Percentiles rank a stretch among this genome's conserved stretches.
Conservation (phyloP, 2,329 filamentous ascomycete species). For the Monosporascus sp. region DNA sequence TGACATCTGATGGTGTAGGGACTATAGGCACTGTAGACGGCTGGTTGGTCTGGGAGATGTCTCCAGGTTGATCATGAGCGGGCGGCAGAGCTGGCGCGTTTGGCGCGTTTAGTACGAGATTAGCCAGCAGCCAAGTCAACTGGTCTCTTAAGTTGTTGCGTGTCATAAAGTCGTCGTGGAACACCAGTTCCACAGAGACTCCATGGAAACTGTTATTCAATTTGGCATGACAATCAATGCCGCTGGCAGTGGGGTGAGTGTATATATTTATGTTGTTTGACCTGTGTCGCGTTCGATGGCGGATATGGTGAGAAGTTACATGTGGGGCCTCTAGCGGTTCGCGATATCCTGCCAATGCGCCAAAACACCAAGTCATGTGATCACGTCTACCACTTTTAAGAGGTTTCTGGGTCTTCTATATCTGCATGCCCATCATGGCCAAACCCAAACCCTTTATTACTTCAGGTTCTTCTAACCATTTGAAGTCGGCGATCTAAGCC, state of each 20-base stretch:
- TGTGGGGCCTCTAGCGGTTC: neutral
- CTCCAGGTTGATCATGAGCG: conserved; percentile 17
- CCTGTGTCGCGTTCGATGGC: neutral
- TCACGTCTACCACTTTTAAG: conserved; percentile 8
- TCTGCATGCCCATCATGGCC: too few relatives aligned
- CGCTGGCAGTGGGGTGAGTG: too few relatives aligned
- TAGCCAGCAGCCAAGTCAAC: conserved; percentile 51
- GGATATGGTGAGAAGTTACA: neutral
- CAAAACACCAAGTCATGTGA: conserved; percentile 12
- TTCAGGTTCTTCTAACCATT: too few relatives aligned
- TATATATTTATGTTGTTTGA: too few relatives aligned
- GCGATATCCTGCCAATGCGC: conserved; percentile 11
- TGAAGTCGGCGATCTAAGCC: too few relatives aligned
- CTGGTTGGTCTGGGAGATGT: conserved; percentile 18
- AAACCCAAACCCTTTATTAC: too few relatives aligned
- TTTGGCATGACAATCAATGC: conserved; percentile 3
- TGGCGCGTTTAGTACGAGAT: conserved; percentile 36
- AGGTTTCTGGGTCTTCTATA: too few relatives aligned
- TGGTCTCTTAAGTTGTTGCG: conserved; percentile 55
- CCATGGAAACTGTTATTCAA: conserved; percentile 22
- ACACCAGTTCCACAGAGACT: conserved; percentile 27
- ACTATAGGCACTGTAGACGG: conserved; percentile 9
- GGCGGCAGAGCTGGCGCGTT: conserved; percentile 32
- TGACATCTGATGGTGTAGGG: conserved; percentile 7
- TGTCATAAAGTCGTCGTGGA: conserved; percentile 50